phyloP scores from a whole-genome alignment of 495 filamentous ascomycete species.

The Podospora bellae-mahoneyi region DNA sequence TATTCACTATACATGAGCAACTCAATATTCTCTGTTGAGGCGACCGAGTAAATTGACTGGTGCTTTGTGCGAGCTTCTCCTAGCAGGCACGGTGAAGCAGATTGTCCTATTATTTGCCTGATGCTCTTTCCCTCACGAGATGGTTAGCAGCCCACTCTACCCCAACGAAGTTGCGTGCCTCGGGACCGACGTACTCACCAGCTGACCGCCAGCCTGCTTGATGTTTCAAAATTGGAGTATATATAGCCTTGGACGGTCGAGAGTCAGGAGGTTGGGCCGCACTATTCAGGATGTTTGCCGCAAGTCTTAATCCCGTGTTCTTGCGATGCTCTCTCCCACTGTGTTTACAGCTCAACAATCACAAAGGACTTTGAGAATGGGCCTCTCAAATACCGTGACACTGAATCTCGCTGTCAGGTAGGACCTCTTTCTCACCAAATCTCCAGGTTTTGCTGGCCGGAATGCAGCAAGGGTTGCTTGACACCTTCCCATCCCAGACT shows the following conservation, averaged over 20 bases:
- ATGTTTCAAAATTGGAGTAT: not conserved
- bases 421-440: not conserved
- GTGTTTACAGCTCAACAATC: not conserved
- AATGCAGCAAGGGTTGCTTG: not conserved
- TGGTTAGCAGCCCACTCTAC: not conserved
- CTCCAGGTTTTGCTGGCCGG: not conserved
- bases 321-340: not conserved
- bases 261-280: not conserved
- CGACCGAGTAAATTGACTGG: not conserved
- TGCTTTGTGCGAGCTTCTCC: not conserved
- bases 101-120: not conserved
- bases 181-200: constrained; percentile 3
- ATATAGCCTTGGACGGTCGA: not conserved
- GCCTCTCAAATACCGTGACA: not conserved
- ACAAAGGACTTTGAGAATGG: not conserved
- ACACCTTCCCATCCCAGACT: not conserved
- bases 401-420: not conserved
- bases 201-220: not conserved
- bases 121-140: not conserved
- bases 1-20: not conserved
- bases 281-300: not conserved
- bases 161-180: not conserved
- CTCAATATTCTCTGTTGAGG: not conserved
- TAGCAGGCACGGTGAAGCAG: not conserved
- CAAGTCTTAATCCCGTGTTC: not conserved